Evolutionary conservation across 345 rosid genomes (phyloP).

Genomic region (Corchorus capsularis): DNA sequence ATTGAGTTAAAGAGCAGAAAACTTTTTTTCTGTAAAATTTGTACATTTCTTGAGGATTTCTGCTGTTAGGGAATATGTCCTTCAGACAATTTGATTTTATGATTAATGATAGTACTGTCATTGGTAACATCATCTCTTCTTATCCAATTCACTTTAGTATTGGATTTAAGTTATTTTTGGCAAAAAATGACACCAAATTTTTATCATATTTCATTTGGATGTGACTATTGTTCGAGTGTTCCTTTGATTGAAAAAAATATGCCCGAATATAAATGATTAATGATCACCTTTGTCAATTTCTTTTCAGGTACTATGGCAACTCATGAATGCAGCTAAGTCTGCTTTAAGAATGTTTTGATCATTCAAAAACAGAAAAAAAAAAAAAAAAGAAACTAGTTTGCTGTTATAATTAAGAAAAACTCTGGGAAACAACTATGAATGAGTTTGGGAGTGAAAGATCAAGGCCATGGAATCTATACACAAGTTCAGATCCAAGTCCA

Average conservation of each 20-base stretch:
- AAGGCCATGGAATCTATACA: slow-evolving; percentile 57
- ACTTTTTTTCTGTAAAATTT: not conserved
- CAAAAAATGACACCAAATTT: too few relatives aligned
- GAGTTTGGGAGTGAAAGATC: slow-evolving; percentile 53
- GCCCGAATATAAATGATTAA: not conserved
- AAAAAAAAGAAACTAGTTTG: not conserved
- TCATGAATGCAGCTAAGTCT: slow-evolving; percentile 11
- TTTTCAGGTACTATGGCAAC: slow-evolving; percentile 21
- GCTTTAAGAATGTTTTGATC: slow-evolving; percentile 18
- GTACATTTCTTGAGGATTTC: not conserved
- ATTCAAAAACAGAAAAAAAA: not conserved
- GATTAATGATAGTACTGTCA: not conserved
- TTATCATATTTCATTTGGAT: too few relatives aligned
- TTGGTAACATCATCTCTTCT: not conserved
- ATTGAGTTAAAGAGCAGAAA: not conserved
- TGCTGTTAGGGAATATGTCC: too few relatives aligned
- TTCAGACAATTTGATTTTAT: too few relatives aligned
- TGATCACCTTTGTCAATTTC: not conserved
- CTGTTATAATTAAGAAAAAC: too few relatives aligned
- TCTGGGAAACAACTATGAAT: slow-evolving; percentile 35
- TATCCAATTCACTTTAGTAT: not conserved
- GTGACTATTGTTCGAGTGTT: not conserved
- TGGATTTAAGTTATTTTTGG: too few relatives aligned
- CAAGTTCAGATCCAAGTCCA: slow-evolving; percentile 43
- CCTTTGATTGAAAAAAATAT: not conserved